A percentile compares a stretch with the other conserved stretches of the same genome.
Evolutionary conservation across 1,284 basidiomycete species (phyloP).

Genomic region (Ustilago bromivora): DNA sequence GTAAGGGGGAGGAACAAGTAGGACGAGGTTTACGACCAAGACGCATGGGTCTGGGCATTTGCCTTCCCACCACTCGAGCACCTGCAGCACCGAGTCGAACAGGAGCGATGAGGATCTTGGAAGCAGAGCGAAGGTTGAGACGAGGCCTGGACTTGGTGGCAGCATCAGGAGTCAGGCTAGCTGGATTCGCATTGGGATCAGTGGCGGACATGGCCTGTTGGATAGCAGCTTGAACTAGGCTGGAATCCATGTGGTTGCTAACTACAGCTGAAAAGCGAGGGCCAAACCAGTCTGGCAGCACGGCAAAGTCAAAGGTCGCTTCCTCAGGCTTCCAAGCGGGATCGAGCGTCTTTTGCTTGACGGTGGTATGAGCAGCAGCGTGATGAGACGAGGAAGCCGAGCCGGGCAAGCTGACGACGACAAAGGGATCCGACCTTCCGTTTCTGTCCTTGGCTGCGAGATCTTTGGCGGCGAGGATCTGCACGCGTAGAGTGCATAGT

Average conservation of each 20-base stretch:
- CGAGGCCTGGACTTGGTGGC: conserved; percentile 29
- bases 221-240: conserved; percentile 32
- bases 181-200: not conserved
- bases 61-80: conserved; percentile 52
- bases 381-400: conserved; percentile 31
- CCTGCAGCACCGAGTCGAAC: conserved; percentile 57
- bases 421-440: conserved; percentile 69
- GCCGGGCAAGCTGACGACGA: conserved; percentile 62
- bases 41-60: conserved; percentile 59
- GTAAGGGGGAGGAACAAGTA: conserved; percentile 12
- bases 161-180: conserved; percentile 3
- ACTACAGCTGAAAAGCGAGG: conserved; percentile 73
- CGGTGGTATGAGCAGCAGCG: conserved; percentile 78
- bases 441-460: conserved; percentile 73
- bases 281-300: conserved; percentile 56
- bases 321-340: conserved; percentile 75
- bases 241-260: conserved; percentile 35
- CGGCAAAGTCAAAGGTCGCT: conserved; percentile 54
- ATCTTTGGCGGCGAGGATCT: conserved; percentile 70
- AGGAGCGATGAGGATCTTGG: conserved; percentile 56
- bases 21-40: conserved; percentile 27
- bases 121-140: conserved; percentile 33
- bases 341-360: conserved; percentile 82
- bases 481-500: conserved; percentile 57
- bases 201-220: conserved; percentile 19